A percentile compares a stretch with the other conserved stretches of the same genome.
phyloP scores from a whole-genome alignment of 2,329 filamentous ascomycete species.

The Exutisphaerella laricina region DNA sequence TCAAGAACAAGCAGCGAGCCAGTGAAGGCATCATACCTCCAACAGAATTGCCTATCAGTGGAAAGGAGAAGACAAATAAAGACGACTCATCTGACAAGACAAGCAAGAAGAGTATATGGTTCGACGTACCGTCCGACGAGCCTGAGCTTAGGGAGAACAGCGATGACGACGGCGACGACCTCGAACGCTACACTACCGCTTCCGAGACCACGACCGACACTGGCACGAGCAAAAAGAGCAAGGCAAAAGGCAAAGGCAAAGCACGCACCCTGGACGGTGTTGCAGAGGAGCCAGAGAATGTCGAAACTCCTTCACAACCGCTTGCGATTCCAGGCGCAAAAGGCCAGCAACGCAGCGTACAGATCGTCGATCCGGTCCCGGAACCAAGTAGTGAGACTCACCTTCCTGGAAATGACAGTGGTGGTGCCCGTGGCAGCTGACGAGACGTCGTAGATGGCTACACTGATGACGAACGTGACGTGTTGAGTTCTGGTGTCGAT shows the following conservation, averaged over 20 bases:
- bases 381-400: slow-evolving; percentile 17
- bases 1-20: slow-evolving; percentile 21
- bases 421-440: slow-evolving; percentile 15
- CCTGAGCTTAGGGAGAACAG: slow-evolving; percentile 8
- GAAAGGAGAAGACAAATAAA: slow-evolving; percentile 1
- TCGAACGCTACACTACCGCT: slow-evolving; percentile 17
- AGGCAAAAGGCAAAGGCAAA: slow-evolving; percentile 18
- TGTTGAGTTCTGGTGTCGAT: slow-evolving; percentile 1
- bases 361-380: slow-evolving; percentile 20
- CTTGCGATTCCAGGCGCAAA: slow-evolving; percentile 12
- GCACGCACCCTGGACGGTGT: slow-evolving; percentile 17
- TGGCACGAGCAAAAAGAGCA: slow-evolving; percentile 9
- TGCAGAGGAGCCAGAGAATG: slow-evolving; percentile 12
- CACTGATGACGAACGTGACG: slow-evolving; percentile 14
- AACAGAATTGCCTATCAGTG: not conserved
- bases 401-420: slow-evolving; percentile 11
- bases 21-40: slow-evolving; percentile 7
- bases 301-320: slow-evolving; percentile 10
- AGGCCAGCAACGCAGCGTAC: slow-evolving; percentile 18
- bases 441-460: slow-evolving; percentile 15
- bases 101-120: slow-evolving; percentile 17
- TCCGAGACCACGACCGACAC: slow-evolving; percentile 12
- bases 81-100: slow-evolving; percentile 2
- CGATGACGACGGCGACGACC: slow-evolving; percentile 12
- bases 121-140: slow-evolving; percentile 15